Evolutionary conservation across 2,329 filamentous ascomycete genomes (phyloP).

Genomic region (Pseudohalonectria lignicola): DNA sequence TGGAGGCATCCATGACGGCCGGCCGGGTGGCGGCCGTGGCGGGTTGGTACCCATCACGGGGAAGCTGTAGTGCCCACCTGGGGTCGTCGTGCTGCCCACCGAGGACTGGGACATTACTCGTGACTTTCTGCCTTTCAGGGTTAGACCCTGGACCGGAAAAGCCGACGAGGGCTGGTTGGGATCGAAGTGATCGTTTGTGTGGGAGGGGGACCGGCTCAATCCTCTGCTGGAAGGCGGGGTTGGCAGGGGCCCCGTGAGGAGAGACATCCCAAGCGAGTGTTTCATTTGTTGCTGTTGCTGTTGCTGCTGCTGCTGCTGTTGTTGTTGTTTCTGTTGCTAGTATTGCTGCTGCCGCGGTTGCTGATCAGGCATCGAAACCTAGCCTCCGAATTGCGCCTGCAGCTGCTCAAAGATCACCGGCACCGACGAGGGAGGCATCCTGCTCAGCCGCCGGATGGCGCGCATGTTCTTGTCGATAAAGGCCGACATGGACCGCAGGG

Average conservation of each 20-base stretch:
- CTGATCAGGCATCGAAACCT: too few species aligned
- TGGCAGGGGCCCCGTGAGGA: too few species aligned
- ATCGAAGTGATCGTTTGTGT: too few species aligned
- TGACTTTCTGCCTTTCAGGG: too few species aligned
- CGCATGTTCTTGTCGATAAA: slow-evolving; percentile 31
- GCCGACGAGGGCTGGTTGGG: too few species aligned
- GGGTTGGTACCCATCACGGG: too few species aligned
- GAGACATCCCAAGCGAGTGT: too few species aligned
- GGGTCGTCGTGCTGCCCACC: too few species aligned
- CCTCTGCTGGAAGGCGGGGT: slow-evolving; percentile 2
- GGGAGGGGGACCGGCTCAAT: background rate
- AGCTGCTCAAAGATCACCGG: background rate
- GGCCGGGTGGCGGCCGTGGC: too few species aligned
- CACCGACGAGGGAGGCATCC: background rate
- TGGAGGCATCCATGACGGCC: background rate
- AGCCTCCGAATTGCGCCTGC: slow-evolving; percentile 14
- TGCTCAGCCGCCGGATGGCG: slow-evolving; percentile 24
- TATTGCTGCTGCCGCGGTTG: background rate
- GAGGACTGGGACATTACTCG: too few species aligned
- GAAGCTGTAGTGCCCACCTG: too few species aligned
- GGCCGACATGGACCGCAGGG: slow-evolving; percentile 29
- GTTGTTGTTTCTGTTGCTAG: background rate
- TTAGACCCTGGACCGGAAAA: too few species aligned
- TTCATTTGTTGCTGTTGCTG: background rate
- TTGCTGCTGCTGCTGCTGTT: background rate